Conservation (phyloP, 345 rosid genomes). For the sweet orange (Citrus sinensis) region DVS_A1.0 CM039168.1:18641001-18641500, state of each 20-base stretch:
- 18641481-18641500: too few relatives aligned
- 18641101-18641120: not conserved
- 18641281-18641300: too few relatives aligned
- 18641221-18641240: not conserved
- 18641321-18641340: too few relatives aligned
- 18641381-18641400: too few relatives aligned
- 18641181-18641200: not conserved
- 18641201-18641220: not conserved
- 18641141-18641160: not conserved
- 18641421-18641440: too few relatives aligned
- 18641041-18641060: not conserved
- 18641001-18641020: conserved; percentile 15
- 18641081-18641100: not conserved
- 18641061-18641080: not conserved
- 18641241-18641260: not conserved
- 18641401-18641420: too few relatives aligned
- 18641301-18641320: too few relatives aligned
- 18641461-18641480: too few relatives aligned
- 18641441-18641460: too few relatives aligned
- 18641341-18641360: too few relatives aligned
- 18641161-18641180: not conserved
- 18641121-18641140: not conserved
- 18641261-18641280: not conserved
- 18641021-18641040: conserved; percentile 6
- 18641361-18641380: too few relatives aligned